Conservation (phyloP, 2,329 filamentous ascomycete genomes). For the Bipolaris oryzae region DNA sequence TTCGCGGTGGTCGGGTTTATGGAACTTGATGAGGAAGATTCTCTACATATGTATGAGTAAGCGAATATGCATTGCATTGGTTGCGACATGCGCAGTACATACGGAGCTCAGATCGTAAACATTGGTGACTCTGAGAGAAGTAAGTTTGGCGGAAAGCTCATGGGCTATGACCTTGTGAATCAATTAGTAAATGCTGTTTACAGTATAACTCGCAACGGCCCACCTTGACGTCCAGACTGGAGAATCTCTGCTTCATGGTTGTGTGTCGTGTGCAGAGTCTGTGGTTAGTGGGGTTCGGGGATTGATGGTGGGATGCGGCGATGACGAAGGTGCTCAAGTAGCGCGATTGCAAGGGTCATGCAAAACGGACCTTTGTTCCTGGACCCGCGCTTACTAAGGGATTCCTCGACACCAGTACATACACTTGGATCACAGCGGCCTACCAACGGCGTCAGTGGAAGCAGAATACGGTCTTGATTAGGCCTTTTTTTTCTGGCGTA, state of each 20-base stretch:
- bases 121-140: conserved; percentile 83
- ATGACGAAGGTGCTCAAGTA: conserved; percentile 39
- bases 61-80: conserved; percentile 12
- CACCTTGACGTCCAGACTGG: conserved; percentile 77
- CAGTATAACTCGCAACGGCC: neutral
- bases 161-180: conserved; percentile 80
- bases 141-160: conserved; percentile 80
- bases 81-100: conserved; percentile 24
- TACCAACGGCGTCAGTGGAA: conserved; percentile 11
- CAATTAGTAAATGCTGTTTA: conserved; percentile 4
- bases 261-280: conserved; percentile 39
- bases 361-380: conserved; percentile 18
- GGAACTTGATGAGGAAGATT: conserved; percentile 94
- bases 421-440: neutral
- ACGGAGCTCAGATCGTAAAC: conserved; percentile 92
- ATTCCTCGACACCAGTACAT: neutral
- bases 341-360: conserved; percentile 34
- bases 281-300: conserved; percentile 30
- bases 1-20: conserved; percentile 85
- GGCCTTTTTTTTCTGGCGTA: conserved; percentile 4
- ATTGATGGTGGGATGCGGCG: conserved; percentile 25
- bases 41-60: conserved; percentile 57
- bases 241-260: conserved; percentile 78
- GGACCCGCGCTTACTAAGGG: conserved; percentile 20
- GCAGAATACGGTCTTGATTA: conserved; percentile 9